Base-by-base conservation (phyloP, 73 alveolate genomes). In the Paramecium sexaurelia region DNA sequence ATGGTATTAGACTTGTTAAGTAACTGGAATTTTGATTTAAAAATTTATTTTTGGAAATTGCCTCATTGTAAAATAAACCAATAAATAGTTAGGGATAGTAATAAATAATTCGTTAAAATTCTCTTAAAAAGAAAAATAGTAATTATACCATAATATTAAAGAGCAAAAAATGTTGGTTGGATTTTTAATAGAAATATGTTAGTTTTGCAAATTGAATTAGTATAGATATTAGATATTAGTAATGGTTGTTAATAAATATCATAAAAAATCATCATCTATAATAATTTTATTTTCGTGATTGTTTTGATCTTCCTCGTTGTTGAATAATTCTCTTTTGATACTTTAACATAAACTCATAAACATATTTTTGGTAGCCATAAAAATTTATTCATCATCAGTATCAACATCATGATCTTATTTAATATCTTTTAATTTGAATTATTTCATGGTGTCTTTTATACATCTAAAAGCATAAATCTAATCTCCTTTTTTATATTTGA, bases 381-480 rank as follows among this genome's bases (percentile, higher is more conserved):
- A 66, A 26, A 66, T 32, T 66, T 66, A 66, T 66, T 66, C 83
- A 66, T 66, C 83, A 66, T 66, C 83, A 29, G 83, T 66, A 15
- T 66, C 83, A 66, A 66, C 43, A 66, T 66, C 83, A 66, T 66
- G 83, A 66, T 66, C 83, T 66, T 7, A 66, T 66, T 66, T 66
- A 1, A 32, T 66, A 29, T 66, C 37, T 66, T 27, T 66, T 66
- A 66, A 32, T 66, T 66, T 29, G 43, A 20, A 29, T 29, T 66
- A 26, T 66, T 66, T 66, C 43, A 66, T 66, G 9, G 41, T 66
- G 24, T 66, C 83, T 24, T 66, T 66, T 7, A 66, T 66, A 11
- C 83, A 66, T 66, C 83, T 7, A 66, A 66, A 66, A 11, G 83
- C 37, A 24, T 29, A 66, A 19, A 66, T 66, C 43, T 66, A 11